Conservation (phyloP, 805 yeast genomes). For the Candida maesae region DNA sequence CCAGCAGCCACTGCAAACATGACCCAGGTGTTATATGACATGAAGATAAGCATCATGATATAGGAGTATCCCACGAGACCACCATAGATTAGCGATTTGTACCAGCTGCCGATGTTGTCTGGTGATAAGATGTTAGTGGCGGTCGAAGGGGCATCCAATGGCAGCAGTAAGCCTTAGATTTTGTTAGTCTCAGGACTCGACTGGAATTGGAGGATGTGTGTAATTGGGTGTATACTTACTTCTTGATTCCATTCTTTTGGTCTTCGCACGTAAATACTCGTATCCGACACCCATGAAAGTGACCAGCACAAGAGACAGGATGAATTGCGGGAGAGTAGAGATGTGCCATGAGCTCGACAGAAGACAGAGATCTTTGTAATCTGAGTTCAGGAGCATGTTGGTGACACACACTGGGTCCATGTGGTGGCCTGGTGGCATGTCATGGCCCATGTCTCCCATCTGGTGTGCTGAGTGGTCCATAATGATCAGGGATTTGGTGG, state of each 20-base stretch:
- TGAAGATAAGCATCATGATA: conserved; percentile 72
- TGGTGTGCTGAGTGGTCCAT: conserved; percentile 24
- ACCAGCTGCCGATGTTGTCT: conserved; percentile 23
- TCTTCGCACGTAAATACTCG: conserved; percentile 46
- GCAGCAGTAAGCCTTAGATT: conserved; percentile 7
- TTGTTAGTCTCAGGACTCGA: not conserved
- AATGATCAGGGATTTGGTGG: too few relatives aligned
- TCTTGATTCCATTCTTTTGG: conserved; percentile 17
- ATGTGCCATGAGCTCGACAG: conserved; percentile 82
- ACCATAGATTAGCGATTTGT: conserved; percentile 49
- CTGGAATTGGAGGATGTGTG: too few relatives aligned
- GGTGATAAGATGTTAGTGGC: conserved; percentile 6
- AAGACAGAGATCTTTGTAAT: conserved; percentile 67
- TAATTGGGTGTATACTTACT: too few relatives aligned
- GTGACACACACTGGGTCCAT: conserved; percentile 42
- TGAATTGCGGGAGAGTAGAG: conserved; percentile 44
- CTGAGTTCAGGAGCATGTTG: conserved; percentile 81
- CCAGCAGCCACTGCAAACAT: conserved; percentile 73
- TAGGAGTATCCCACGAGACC: conserved; percentile 67
- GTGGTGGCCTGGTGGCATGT: conserved; percentile 21
- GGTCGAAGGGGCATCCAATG: not conserved
- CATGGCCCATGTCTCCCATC: conserved; percentile 20
- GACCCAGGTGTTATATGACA: conserved; percentile 86
- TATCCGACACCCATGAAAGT: conserved; percentile 50
- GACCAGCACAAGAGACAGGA: conserved; percentile 49